Evolutionary conservation across 176 grass and related monocot genomes (phyloP).

Genomic region (Musa troglodytarum): DNA sequence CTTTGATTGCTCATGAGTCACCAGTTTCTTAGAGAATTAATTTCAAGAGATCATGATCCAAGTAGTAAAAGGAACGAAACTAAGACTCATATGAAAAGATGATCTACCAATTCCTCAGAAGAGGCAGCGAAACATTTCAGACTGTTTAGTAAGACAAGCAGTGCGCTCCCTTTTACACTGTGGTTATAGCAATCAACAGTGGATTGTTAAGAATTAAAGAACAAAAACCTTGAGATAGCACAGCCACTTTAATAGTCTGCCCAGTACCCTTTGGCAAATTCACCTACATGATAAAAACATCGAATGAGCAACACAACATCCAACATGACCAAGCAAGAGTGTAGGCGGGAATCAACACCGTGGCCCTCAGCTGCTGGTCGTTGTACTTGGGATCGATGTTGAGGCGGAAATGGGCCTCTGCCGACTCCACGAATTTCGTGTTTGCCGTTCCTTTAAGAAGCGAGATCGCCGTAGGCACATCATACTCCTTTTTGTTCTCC

Average conservation of each 20-base stretch:
- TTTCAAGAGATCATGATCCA: no score
- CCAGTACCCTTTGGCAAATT: constrained; percentile 97
- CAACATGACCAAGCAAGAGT: constrained; percentile 8
- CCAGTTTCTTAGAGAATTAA: no score
- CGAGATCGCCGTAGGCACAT: constrained; percentile 55
- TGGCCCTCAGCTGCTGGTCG: constrained; percentile 96
- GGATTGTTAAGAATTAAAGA: not conserved
- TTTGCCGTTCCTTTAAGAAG: constrained; percentile 63
- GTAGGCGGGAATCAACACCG: constrained; percentile 30
- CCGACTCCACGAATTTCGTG: constrained; percentile 63
- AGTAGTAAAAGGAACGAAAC: constrained; percentile 8
- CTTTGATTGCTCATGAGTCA: no score
- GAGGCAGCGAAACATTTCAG: no score
- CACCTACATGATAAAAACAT: constrained; percentile 38
- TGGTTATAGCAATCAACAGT: not conserved
- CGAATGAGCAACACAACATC: not conserved
- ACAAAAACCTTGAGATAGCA: constrained; percentile 69
- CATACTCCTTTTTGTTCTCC: constrained; percentile 90
- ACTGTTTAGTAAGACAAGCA: no score
- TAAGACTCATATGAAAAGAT: not conserved
- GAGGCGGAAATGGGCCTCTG: constrained; percentile 89
- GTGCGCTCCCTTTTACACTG: not conserved
- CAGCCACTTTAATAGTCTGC: constrained; percentile 75
- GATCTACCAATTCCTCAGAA: no score
- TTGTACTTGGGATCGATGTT: constrained; percentile 98